A percentile compares a stretch with the other conserved stretches of the same genome.
Evolutionary conservation across 2,329 filamentous ascomycete species (phyloP).

Genomic region (Stenocarpella maydis): DNA sequence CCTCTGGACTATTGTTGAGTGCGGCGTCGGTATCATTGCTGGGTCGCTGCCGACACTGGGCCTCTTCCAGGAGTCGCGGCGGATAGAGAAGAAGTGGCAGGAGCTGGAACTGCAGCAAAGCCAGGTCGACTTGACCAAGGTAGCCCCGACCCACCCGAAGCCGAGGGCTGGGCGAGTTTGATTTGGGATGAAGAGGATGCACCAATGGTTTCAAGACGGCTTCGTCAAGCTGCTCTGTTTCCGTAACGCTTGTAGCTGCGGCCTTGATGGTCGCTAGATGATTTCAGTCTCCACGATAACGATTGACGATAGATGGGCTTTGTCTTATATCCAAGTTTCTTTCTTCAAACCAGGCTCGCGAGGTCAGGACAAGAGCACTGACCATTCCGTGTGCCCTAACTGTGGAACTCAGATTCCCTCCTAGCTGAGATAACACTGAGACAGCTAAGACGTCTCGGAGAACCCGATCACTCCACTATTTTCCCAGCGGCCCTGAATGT

Average conservation of each 20-base stretch:
- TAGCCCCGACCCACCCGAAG: neutral
- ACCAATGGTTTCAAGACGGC: neutral
- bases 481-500: neutral
- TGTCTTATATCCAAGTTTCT: neutral
- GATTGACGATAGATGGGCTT: slow-evolving; percentile 6
- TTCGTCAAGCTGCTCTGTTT: neutral
- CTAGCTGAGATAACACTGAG: neutral
- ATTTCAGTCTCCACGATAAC: slow-evolving; percentile 12
- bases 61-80: neutral
- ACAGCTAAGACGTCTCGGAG: neutral
- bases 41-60: slow-evolving; percentile 34
- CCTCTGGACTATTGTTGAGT: slow-evolving; percentile 35
- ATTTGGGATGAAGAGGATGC: neutral
- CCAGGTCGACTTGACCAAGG: slow-evolving; percentile 26
- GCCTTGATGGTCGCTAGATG: slow-evolving; percentile 18
- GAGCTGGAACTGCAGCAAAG: slow-evolving; percentile 32
- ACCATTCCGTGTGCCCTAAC: neutral
- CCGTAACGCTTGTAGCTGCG: slow-evolving; percentile 8
- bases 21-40: slow-evolving; percentile 32
- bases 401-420: too few relatives aligned
- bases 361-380: neutral
- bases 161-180: neutral
- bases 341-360: neutral
- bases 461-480: neutral
- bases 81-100: slow-evolving; percentile 26